Evolutionary conservation across 139 green algal species (phyloP).

Genomic region (Chlamydomonas incerta): DNA sequence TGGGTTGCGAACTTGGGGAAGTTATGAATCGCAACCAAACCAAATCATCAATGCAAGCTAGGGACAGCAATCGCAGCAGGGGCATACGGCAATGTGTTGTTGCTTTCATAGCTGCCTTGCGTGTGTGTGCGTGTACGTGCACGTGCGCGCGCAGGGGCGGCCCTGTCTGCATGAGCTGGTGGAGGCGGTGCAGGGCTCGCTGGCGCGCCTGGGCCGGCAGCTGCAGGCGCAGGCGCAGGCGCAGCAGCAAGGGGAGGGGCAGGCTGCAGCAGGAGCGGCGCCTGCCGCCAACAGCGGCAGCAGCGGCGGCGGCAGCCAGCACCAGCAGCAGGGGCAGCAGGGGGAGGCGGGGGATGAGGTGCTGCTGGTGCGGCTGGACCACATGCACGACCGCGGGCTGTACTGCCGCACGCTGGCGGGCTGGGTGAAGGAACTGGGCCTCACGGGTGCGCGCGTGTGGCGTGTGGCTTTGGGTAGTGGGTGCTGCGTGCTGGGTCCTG

Average conservation of each 20-base stretch:
- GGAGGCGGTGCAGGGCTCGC: background rate
- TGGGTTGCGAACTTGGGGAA: background rate
- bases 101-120: too few relatives aligned
- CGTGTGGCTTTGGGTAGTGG: too few relatives aligned
- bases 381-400: slow-evolving; percentile 48
- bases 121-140: background rate
- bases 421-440: slow-evolving; percentile 49
- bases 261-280: too few relatives aligned
- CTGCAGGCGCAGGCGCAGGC: background rate
- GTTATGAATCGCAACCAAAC: too few relatives aligned
- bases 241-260: background rate
- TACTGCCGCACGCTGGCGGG: slow-evolving; percentile 41
- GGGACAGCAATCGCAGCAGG: too few relatives aligned
- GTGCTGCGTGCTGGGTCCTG: too few relatives aligned
- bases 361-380: slow-evolving; percentile 52
- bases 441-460: slow-evolving; percentile 40
- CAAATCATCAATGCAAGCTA: background rate
- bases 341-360: background rate
- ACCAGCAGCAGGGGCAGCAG: background rate
- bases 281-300: background rate
- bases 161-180: slow-evolving; percentile 21
- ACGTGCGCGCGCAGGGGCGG: background rate
- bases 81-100: background rate
- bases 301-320: too few relatives aligned
- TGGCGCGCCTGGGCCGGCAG: background rate